Base-by-base conservation (phyloP, 1,284 basidiomycete genomes). In the Austroboletus novae-zelandiae region DNA sequence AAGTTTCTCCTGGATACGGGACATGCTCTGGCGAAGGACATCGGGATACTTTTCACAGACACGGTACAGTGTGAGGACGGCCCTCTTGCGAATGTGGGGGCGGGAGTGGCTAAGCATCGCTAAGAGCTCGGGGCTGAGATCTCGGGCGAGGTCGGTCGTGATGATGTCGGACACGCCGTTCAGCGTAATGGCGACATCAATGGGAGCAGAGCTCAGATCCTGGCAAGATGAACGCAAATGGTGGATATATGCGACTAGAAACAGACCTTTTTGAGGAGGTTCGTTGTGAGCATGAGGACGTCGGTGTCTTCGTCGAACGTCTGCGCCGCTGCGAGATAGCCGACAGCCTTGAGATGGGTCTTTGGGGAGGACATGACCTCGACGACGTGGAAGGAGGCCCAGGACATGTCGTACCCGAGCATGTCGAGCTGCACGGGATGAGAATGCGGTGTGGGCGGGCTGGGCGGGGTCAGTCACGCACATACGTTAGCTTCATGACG, bases 231-330 rank as follows among this genome's bases (percentile, higher is more conserved):
- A 51, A 40, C 23, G 46, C 37, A 42, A 37, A 20, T 48, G 29
- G 39, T 25, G 20, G n/a, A 29, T 9, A 31, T n/a, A 13, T 10
- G 39, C 15, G 40, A 29, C 17, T 10, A 35, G 13, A 15, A 9
- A 63, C 80, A 54, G 54, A 92, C 94, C 82, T 99, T 99, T 78
- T 99, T 98, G 62, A 99, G 79, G 29, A 96, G 77, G 71, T 99
- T 99, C 9, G 97, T 98, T 0, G 96, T 97, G 41, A 99, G 81
- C 79, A 99, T 98, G 20, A 98, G 83, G 35, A 99, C 96, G 61
- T 99, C 96, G 0, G 95, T 98, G 54, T 97, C 92, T 56, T 92
- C 83, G 29, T 87, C 81, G 68, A 99, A 99, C 1, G 94, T 95
- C 69, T 97, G 92, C 0, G 83, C 79, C 1, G 97, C 95, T 1